These are phyloP conservation scores for Lumnitzera littorea DNA, from an alignment of 345 rosid genomes.

Conservation along the genomic window DNA sequence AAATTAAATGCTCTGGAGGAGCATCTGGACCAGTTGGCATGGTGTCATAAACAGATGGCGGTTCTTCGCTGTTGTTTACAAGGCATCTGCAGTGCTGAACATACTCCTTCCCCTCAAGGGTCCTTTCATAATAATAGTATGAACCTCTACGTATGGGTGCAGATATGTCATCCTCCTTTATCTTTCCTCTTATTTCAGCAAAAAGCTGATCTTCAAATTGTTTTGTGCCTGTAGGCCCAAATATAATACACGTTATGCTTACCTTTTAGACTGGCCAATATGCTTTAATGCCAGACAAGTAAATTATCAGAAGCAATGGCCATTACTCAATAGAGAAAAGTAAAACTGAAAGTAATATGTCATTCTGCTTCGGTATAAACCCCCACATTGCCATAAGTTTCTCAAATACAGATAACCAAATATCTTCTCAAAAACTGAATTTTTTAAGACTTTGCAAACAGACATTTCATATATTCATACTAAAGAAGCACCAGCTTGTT, in stretches of 20 bases:
- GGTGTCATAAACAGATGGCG: conserved; percentile 56
- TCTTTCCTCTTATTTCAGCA: conserved; percentile 63
- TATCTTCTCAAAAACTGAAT: too few species aligned
- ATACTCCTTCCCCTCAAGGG: conserved; percentile 85
- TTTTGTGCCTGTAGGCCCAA: conserved; percentile 46
- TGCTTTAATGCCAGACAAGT: background rate
- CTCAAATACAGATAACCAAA: too few species aligned
- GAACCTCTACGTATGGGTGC: conserved; percentile 65
- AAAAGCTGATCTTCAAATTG: conserved; percentile 54
- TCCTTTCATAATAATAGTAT: conserved; percentile 64
- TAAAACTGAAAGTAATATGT: too few species aligned
- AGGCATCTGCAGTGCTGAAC: conserved; percentile 61
- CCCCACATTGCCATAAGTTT: too few species aligned
- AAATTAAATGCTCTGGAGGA: conserved; percentile 70
- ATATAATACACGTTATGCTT: background rate
- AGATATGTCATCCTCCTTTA: conserved; percentile 83
- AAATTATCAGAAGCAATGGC: background rate
- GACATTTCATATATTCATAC: too few species aligned
- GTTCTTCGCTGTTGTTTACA: conserved; percentile 26
- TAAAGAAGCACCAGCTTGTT: too few species aligned
- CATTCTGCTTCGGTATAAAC: too few species aligned
- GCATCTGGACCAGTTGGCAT: conserved; percentile 70
- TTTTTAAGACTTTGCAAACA: too few species aligned
- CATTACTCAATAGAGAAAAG: too few species aligned
- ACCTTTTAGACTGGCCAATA: background rate